Evolutionary conservation across 2,329 filamentous ascomycete species (phyloP).

Genomic region (Cercospora beticola): DNA sequence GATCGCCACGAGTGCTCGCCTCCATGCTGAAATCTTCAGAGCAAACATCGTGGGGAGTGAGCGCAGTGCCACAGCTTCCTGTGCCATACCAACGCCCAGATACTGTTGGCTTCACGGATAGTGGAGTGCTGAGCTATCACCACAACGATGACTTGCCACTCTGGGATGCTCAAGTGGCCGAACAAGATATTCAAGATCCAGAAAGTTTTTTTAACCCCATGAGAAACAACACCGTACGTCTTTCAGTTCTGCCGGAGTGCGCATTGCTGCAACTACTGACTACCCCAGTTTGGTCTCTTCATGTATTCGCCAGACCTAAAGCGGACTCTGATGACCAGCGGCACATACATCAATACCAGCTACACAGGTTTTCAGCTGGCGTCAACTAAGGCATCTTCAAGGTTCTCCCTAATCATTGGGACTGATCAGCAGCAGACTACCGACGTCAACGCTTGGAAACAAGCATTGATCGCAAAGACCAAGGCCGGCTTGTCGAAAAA

Average conservation of each 20-base stretch:
- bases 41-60: not conserved
- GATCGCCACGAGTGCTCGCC: not conserved
- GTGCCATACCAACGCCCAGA: not conserved
- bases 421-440: not conserved
- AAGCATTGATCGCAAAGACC: not conserved
- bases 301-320: not conserved
- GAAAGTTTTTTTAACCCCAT: not conserved
- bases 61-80: not conserved
- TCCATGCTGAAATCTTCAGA: not conserved
- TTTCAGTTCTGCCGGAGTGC: not conserved
- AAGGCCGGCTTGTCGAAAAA: not conserved
- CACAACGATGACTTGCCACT: not conserved
- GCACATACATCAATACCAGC: not conserved
- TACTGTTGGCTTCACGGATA: not conserved
- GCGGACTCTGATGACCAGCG: not conserved
- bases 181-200: not conserved
- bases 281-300: not conserved
- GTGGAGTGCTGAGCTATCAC: not conserved
- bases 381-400: not conserved
- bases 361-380: not conserved
- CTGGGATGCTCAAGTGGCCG: not conserved
- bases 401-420: not conserved
- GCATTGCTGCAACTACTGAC: not conserved
- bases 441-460: not conserved
- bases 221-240: not conserved